A percentile compares a stretch with the other conserved stretches of the same genome.
Conservation (phyloP, 352 stramenopile species). For the Aphanomyces astaci region DNA sequence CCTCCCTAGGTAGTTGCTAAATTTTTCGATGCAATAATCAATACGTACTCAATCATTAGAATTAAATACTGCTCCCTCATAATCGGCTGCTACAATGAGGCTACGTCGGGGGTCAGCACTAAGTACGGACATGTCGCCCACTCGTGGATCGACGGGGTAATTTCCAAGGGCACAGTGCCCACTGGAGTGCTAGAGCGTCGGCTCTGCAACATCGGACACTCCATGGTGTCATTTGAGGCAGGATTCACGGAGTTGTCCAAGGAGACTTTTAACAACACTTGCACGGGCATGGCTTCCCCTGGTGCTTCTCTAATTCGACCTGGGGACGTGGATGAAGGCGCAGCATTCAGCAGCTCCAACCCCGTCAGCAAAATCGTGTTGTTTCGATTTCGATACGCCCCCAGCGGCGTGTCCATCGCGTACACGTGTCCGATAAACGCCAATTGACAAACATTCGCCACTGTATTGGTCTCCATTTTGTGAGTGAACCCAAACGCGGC, state of each 20-base stretch:
- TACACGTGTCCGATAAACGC: neutral
- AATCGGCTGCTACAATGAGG: too few relatives aligned
- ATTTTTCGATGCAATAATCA: too few relatives aligned
- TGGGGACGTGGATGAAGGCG: neutral
- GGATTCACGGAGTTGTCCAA: too few relatives aligned
- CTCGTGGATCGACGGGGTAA: conserved; percentile 24
- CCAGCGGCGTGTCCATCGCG: neutral
- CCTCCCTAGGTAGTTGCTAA: too few relatives aligned
- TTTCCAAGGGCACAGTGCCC: conserved; percentile 13
- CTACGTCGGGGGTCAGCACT: conserved; percentile 4
- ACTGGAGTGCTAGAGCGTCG: conserved; percentile 15
- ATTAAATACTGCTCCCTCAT: too few relatives aligned
- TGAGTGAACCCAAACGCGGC: conserved; percentile 3
- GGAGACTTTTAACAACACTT: neutral
- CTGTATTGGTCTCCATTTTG: neutral
- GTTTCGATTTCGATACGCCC: neutral
- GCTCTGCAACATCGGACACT: conserved; percentile 7
- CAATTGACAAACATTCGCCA: neutral
- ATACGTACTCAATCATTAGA: too few relatives aligned
- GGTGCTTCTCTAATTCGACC: neutral
- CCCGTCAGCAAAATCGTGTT: conserved; percentile 16
- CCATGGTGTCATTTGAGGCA: neutral
- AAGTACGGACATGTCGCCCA: conserved; percentile 25
- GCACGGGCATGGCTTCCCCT: neutral
- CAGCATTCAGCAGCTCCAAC: conserved; percentile 8